A percentile compares a stretch with the other conserved stretches of the same genome.
Conservation (phyloP, 257 asterid species). For the Henckelia pumila region DNA sequence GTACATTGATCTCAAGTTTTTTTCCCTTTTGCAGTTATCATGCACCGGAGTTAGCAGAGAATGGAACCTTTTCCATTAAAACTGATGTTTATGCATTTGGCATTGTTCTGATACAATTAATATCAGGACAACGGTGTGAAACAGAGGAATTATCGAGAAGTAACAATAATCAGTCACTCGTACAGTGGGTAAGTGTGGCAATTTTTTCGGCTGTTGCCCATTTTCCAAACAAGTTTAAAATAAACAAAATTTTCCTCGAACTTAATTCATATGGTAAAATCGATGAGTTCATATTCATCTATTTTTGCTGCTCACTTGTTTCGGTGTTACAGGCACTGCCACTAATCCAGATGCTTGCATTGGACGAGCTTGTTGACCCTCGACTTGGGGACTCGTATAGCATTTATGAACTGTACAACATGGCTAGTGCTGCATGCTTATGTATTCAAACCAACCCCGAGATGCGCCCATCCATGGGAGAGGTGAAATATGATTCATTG, state of each 20-base stretch:
- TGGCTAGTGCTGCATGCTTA: conserved; percentile 62
- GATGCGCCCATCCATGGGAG: conserved; percentile 59
- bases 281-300: neutral
- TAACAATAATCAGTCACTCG: conserved; percentile 43
- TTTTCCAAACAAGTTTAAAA: neutral
- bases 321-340: conserved; percentile 53
- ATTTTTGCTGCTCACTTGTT: neutral
- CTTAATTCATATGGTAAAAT: neutral
- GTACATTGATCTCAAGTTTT: neutral
- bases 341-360: conserved; percentile 47
- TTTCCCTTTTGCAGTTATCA: conserved; percentile 48
- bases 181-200: conserved; percentile 48
- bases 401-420: conserved; percentile 58
- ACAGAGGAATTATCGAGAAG: conserved; percentile 36
- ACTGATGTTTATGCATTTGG: conserved; percentile 70
- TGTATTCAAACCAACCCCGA: conserved; percentile 55
- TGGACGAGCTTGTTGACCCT: conserved; percentile 65
- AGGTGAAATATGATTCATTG: conserved; percentile 37
- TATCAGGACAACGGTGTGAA: conserved; percentile 49
- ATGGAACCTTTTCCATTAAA: conserved; percentile 44
- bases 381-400: conserved; percentile 57
- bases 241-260: no score
- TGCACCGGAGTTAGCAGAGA: conserved; percentile 71
- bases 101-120: conserved; percentile 59
- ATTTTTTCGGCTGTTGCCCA: neutral